Percentiles rank a stretch among this genome's conserved stretches.
Evolutionary conservation across 768 basidiomycete species (phyloP).

Genomic region (Mycena capillaripes): DNA sequence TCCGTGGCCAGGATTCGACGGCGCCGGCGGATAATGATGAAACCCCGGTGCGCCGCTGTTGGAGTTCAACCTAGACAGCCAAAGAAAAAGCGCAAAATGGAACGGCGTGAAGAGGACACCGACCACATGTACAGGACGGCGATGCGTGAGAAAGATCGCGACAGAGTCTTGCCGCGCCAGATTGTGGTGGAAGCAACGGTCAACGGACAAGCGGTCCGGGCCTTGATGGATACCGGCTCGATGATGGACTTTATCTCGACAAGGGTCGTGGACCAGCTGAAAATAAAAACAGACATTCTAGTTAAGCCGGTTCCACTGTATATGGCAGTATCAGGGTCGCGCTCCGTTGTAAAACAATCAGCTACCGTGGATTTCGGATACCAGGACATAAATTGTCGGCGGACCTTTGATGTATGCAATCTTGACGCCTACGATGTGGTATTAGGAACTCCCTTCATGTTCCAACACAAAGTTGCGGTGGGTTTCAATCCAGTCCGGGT

Average conservation of each 20-base stretch:
- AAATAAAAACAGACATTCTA: constrained; percentile 36
- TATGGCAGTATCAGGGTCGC: constrained; percentile 49
- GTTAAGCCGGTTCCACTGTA: constrained; percentile 48
- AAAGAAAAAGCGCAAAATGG: background rate
- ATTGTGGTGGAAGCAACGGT: constrained; percentile 13
- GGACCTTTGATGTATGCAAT: constrained; percentile 39
- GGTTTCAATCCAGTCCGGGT: constrained; percentile 37
- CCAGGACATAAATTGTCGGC: constrained; percentile 40
- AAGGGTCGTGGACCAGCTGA: constrained; percentile 47
- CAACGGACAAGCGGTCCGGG: constrained; percentile 15
- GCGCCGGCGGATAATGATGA: background rate
- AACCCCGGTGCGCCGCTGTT: background rate
- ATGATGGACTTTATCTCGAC: constrained; percentile 51
- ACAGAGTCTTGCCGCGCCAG: constrained; percentile 10
- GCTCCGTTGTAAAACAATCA: constrained; percentile 44
- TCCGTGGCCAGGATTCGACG: constrained; percentile 4
- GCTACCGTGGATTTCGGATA: constrained; percentile 41
- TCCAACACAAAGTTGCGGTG: constrained; percentile 37
- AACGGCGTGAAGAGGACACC: background rate
- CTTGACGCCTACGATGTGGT: constrained; percentile 38
- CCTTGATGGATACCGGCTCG: constrained; percentile 37
- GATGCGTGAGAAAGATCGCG: constrained; percentile 10
- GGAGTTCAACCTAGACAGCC: background rate
- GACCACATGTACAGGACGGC: constrained; percentile 18
- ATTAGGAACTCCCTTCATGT: constrained; percentile 41